Base-by-base conservation (phyloP, 2,329 filamentous ascomycete genomes). In the Colletotrichum endophyticum region DNA sequence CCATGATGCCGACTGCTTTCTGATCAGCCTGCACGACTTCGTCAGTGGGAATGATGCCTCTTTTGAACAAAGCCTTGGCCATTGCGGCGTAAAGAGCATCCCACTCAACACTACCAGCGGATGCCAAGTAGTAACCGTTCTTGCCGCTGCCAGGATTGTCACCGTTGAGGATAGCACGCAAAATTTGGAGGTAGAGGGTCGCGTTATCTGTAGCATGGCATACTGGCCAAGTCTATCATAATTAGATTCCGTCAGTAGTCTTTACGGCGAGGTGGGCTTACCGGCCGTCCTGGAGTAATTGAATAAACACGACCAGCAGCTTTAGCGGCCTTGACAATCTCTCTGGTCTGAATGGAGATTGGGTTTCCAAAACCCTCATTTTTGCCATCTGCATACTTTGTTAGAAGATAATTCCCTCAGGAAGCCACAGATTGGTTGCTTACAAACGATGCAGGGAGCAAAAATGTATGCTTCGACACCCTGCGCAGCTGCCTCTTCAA, bases 391-490 rank as follows among this genome's bases (percentile, higher is more conserved):
- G 34, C 25, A 6, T 13, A 5, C n/a, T n/a, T n/a, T n/a, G n/a
- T n/a, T n/a, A n/a, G n/a, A n/a, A n/a, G n/a, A n/a, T n/a, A n/a
- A n/a, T n/a, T n/a, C n/a, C n/a, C n/a, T n/a, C n/a, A n/a, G n/a
- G n/a, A n/a, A n/a, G n/a, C n/a, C n/a, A n/a, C n/a, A n/a, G n/a
- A n/a, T n/a, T n/a, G n/a, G n/a, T n/a, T n/a, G n/a, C 82, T 79
- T 79, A 85, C 84, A 90, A 16, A 91, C 89, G 32, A 91, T 87
- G 78, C 89, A 91, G 1, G 89, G 89, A 0, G 82, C 82, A 79
- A 91, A 91, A n/a, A 91, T 86, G 77, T 91, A 91, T 73, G 84
- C 87, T 34, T 82, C 83, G 5, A 91, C 87, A 0, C 87, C 87
- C 16, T 84, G 75, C 13, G 78, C 78, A 28, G 88, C 85, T 8